These are phyloP conservation scores for Podospora anserina DNA, from an alignment of 495 filamentous ascomycete genomes.

Conservation along the genomic window DNA sequence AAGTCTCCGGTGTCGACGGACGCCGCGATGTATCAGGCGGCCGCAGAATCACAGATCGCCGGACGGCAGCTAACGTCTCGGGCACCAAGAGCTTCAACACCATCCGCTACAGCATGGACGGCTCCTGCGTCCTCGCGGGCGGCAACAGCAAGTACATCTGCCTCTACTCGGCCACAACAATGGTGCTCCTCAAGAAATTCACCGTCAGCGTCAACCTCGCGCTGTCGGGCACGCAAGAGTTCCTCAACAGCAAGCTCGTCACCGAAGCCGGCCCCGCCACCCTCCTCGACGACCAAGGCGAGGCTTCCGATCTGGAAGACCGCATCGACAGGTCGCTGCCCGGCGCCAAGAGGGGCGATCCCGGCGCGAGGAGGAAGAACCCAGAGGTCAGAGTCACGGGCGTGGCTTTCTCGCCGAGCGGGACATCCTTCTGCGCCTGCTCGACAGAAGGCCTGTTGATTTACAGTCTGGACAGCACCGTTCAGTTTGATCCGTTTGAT, in stretches of 20 bases:
- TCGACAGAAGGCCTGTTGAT: conserved; percentile 91
- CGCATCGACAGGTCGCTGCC: conserved; percentile 82
- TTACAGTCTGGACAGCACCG: conserved; percentile 77
- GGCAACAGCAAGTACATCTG: conserved; percentile 98
- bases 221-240: conserved; percentile 92
- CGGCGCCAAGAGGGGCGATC: conserved; percentile 79
- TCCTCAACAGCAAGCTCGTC: conserved; percentile 83
- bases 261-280: conserved; percentile 85
- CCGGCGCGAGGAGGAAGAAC: conserved; percentile 65
- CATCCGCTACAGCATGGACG: conserved; percentile 86
- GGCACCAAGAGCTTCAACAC: conserved; percentile 87
- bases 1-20: conserved; percentile 76
- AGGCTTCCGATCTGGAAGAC: conserved; percentile 83
- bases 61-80: conserved; percentile 83
- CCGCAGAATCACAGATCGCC: conserved; percentile 77
- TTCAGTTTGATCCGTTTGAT: conserved; percentile 92
- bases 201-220: conserved; percentile 92
- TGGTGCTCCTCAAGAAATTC: conserved; percentile 88
- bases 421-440: conserved; percentile 88
- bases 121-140: conserved; percentile 80
- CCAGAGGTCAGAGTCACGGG: conserved; percentile 84
- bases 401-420: conserved; percentile 83
- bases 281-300: conserved; percentile 80
- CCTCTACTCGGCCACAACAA: conserved; percentile 84
- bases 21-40: conserved; percentile 92